A percentile compares a stretch with the other conserved stretches of the same genome.
Conservation (phyloP, 257 asterid species). For the Nicotiana obtusifolia region DNA sequence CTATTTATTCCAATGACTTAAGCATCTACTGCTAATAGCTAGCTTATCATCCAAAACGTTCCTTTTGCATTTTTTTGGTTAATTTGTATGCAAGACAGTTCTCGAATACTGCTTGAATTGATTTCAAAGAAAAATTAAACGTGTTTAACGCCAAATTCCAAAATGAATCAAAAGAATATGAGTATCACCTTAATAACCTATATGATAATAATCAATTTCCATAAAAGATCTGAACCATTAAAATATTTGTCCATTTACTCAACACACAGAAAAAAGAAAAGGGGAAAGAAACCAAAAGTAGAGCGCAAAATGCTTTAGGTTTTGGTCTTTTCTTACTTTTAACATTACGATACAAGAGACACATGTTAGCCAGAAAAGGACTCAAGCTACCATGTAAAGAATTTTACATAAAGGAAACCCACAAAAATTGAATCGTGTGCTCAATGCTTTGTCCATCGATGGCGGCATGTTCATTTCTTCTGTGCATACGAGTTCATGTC, state of each 20-base stretch:
- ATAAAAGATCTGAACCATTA: neutral
- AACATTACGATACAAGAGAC: neutral
- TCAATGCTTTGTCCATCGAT: no score
- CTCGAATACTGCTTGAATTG: no score
- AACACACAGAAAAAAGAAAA: neutral
- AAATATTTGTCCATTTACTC: neutral
- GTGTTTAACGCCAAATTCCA: neutral
- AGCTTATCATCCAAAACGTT: no score
- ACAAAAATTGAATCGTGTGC: neutral
- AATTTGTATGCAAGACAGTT: no score
- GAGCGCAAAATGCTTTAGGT: neutral
- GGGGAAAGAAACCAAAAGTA: neutral
- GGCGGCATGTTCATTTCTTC: conserved; percentile 4
- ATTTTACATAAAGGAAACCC: neutral
- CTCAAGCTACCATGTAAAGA: neutral
- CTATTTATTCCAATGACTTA: no score
- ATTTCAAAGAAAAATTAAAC: no score
- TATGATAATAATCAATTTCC: neutral
- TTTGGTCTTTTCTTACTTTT: neutral
- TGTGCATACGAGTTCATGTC: conserved; percentile 14
- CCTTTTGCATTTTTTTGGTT: no score
- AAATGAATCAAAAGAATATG: neutral
- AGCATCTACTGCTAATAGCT: no score
- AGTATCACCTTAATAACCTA: neutral
- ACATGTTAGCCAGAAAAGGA: neutral